Evolutionary conservation across 345 rosid species (phyloP), one percentile per base, ranked within the genome.

Genomic region (Viola odorata): DNA sequence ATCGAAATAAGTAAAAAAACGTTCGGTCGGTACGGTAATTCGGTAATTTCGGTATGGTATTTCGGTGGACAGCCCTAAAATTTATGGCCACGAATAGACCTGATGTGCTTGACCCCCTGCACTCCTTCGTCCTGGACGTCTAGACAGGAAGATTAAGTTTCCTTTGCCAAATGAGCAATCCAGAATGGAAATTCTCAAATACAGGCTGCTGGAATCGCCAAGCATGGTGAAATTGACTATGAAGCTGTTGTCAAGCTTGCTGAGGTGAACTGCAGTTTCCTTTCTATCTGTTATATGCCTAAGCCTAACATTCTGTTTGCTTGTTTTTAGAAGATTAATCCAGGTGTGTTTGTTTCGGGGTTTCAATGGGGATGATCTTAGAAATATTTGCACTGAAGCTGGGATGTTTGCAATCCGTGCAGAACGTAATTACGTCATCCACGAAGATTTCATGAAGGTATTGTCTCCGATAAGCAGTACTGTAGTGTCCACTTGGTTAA

Each of bases 381-480:
- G 99, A 48, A 94, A 90, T 75, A 81, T 94, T 50, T 94, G 99
- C 73, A 94, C 99, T 0, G 99, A 94, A 72, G 99, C 99, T 50
- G 99, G 97, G 65, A 90, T 94, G 99, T 86, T 80, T 39, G 99
- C 97, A 45, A 90, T 90, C 59, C 91, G 97, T 57, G 97, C 97
- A 41, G 97, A 94, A 63, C 91, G 95, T 38, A 97, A 90, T 72
- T 94, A 94, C 37, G 97, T 90, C 16, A 90, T 94, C 68, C 99
- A 94, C 38, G 99, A 94, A 81, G 99, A 94, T 76, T 94, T 94
- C 77, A 94, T 94, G 99, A 94, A 94, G 96, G 99, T 88, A 62
- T 15, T 36, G 10, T 38, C 15, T 10, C 37, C 12, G 0, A 0
- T 45, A 3, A 7, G 37, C 0, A 7, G 23, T 8, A 37, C 37